A percentile compares a stretch with the other conserved stretches of the same genome.
These are phyloP conservation scores for Coemansia sp. DNA, from an alignment of 192 early-diverging fungal species.

Conservation along the genomic window DNA sequence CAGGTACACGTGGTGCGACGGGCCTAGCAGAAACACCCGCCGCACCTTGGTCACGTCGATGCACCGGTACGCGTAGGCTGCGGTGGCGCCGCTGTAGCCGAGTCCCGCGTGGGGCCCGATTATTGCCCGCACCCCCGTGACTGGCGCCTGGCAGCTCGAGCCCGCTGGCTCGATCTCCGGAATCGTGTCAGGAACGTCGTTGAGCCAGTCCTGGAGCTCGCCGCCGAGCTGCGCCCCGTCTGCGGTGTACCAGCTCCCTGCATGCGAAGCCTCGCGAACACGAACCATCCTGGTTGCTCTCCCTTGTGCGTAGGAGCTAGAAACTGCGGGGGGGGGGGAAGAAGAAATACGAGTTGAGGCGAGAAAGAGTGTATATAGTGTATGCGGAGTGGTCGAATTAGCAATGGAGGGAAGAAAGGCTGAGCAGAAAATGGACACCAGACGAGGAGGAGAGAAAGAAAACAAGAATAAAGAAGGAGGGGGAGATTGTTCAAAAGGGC, in stretches of 20 bases:
- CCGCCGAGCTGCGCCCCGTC: slow-evolving; percentile 35
- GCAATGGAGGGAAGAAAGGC: too few species aligned
- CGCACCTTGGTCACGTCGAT: slow-evolving; percentile 60
- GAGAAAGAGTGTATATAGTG: background rate
- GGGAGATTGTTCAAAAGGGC: background rate
- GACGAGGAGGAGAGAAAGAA: background rate
- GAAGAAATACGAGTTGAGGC: background rate
- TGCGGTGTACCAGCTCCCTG: slow-evolving; percentile 71
- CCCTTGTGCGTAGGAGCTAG: too few species aligned
- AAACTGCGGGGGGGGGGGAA: background rate
- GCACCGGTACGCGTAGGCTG: slow-evolving; percentile 84
- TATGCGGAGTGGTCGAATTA: background rate
- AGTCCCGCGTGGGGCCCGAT: slow-evolving; percentile 82
- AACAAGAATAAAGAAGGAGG: background rate
- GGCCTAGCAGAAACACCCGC: slow-evolving; percentile 90
- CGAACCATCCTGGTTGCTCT: slow-evolving; percentile 12
- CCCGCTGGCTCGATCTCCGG: slow-evolving; percentile 23
- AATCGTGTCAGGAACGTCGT: slow-evolving; percentile 22
- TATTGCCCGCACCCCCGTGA: slow-evolving; percentile 34
- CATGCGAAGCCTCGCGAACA: slow-evolving; percentile 58
- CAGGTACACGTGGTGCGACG: slow-evolving; percentile 88
- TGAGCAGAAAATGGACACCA: background rate
- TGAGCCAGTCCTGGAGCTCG: slow-evolving; percentile 44
- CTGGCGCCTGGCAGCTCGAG: slow-evolving; percentile 13
- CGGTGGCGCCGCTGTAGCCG: slow-evolving; percentile 85